A percentile compares a stretch with the other conserved stretches of the same genome.
phyloP scores from a whole-genome alignment of 2,329 filamentous ascomycete species.

The Dryadomyces quercivorus region DNA sequence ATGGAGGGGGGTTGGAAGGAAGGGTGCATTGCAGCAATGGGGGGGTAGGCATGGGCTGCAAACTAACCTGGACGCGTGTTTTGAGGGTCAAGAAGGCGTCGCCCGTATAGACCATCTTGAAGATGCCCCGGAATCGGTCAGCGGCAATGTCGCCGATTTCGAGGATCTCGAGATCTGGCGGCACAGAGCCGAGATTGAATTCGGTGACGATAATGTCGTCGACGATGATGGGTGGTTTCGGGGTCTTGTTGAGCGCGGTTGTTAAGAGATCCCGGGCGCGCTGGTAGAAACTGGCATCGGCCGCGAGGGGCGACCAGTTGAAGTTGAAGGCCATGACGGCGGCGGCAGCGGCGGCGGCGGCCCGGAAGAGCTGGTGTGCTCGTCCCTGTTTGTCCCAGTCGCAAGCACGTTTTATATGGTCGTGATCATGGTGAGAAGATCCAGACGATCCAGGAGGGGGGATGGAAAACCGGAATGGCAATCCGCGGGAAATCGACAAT shows the following conservation, averaged over 20 bases:
- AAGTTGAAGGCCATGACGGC: conserved; percentile 96
- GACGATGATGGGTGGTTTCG: conserved; percentile 96
- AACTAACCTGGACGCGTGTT: conserved; percentile 77
- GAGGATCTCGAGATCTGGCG: conserved; percentile 89
- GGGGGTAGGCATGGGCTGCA: not conserved
- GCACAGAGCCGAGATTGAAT: conserved; percentile 88
- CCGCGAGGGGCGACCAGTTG: conserved; percentile 99
- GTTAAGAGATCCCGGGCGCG: conserved; percentile 91
- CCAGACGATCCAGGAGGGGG: not conserved
- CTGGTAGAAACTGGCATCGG: conserved; percentile 82
- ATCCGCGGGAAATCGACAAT: not conserved
- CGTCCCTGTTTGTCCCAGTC: not conserved
- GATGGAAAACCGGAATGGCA: not conserved
- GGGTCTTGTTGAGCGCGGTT: conserved; percentile 89
- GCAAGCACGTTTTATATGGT: not conserved
- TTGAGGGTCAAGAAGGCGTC: conserved; percentile 93
- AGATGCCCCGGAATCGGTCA: conserved; percentile 93
- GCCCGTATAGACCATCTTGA: conserved; percentile 97
- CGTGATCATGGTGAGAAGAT: not conserved
- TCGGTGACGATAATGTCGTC: conserved; percentile 98
- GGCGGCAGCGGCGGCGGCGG: not conserved
- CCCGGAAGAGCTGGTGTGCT: not conserved
- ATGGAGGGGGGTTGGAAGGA: not conserved
- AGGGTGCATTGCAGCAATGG: not conserved
- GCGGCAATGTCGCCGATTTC: conserved; percentile 97